Percentiles rank a stretch among this genome's conserved stretches.
These are phyloP conservation scores for Cavenderia fasciculata DNA, from an alignment of 78 protist genomes.

Conservation along the genomic window DNA sequence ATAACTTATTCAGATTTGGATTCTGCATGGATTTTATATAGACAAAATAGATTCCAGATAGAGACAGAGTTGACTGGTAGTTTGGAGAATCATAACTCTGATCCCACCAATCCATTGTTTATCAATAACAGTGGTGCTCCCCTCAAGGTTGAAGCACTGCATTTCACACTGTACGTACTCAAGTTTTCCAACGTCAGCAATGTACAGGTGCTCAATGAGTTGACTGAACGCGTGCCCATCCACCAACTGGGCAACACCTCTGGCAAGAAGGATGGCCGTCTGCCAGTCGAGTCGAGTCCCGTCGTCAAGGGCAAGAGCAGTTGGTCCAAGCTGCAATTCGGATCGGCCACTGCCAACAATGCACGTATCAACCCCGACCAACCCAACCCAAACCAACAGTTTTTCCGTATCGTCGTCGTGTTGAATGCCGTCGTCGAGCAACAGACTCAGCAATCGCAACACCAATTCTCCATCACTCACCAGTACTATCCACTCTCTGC, in stretches of 20 bases:
- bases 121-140: background rate
- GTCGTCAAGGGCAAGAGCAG: conserved; percentile 48
- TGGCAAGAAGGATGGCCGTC: conserved; percentile 65
- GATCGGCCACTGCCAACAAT: conserved; percentile 73
- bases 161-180: conserved; percentile 51
- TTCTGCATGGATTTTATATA: conserved; percentile 73
- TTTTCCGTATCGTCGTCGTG: conserved; percentile 68
- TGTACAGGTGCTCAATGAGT: conserved; percentile 1
- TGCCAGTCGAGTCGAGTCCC: conserved; percentile 51
- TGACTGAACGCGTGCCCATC: conserved; percentile 55
- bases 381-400: conserved; percentile 80
- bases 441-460: background rate
- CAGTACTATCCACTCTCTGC: conserved; percentile 49
- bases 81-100: conserved; percentile 34
- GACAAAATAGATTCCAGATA: conserved; percentile 78
- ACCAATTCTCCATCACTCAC: background rate
- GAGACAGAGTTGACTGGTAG: conserved; percentile 56
- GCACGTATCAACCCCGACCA: conserved; percentile 70
- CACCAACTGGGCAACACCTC: conserved; percentile 56
- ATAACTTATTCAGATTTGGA: conserved; percentile 71
- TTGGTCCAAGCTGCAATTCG: conserved; percentile 58
- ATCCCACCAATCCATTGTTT: conserved; percentile 36
- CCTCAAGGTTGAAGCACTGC: conserved; percentile 37
- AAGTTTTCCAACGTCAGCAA: conserved; percentile 5
- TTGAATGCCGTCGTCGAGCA: conserved; percentile 45